Conservation (phyloP, 331 rosid genomes). For the Malus hybrid region DNA sequence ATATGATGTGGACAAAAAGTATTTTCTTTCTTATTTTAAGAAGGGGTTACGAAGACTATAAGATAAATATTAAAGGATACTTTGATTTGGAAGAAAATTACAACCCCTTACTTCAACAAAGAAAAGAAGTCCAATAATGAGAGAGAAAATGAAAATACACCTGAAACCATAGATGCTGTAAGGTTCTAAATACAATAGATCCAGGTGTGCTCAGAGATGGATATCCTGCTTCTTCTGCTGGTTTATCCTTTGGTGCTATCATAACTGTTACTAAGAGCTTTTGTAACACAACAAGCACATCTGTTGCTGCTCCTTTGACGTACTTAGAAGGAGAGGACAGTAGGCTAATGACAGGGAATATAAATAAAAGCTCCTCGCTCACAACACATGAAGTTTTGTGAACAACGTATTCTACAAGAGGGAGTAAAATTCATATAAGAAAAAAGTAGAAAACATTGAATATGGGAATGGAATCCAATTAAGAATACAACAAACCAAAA, state of each 20-base stretch:
- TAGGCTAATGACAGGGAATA: slow-evolving; percentile 74
- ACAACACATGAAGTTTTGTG: slow-evolving; percentile 24
- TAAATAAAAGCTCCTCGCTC: slow-evolving; percentile 70
- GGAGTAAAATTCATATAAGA: background rate
- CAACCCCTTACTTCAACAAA: background rate
- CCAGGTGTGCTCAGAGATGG: slow-evolving; percentile 58
- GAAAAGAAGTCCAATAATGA: background rate
- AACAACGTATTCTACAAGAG: slow-evolving; percentile 41
- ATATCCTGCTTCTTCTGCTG: slow-evolving; percentile 29
- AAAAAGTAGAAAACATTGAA: slow-evolving; percentile 3
- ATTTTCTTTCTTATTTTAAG: background rate
- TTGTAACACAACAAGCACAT: slow-evolving; percentile 60
- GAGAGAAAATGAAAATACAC: slow-evolving; percentile 18
- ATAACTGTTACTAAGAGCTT: slow-evolving; percentile 42
- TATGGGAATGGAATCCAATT: background rate
- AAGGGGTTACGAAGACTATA: background rate
- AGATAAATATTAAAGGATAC: background rate
- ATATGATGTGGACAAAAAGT: background rate
- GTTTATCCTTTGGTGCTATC: slow-evolving; percentile 27
- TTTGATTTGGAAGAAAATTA: background rate
- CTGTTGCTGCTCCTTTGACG: slow-evolving; percentile 64
- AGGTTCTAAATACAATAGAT: slow-evolving; percentile 46
- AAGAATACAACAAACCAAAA: background rate
- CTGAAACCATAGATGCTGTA: slow-evolving; percentile 70
- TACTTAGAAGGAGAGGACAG: slow-evolving; percentile 81